Conservation (phyloP, 805 yeast species). For the Pichia pseudocactophila region DNA sequence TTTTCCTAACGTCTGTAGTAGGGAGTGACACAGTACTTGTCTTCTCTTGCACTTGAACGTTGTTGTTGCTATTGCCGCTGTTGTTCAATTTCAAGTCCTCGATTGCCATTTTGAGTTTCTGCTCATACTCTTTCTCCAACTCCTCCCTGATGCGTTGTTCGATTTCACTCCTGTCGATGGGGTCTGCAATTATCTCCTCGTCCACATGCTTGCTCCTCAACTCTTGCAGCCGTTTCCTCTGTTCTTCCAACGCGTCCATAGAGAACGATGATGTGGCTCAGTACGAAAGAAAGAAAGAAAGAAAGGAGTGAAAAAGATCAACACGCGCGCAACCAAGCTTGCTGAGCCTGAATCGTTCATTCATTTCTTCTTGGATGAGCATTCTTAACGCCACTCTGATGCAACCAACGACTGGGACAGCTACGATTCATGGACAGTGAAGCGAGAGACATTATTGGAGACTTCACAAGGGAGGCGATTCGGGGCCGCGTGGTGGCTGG, state of each 20-base stretch:
- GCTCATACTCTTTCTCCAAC: slow-evolving; percentile 7
- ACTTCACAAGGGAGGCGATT: neutral
- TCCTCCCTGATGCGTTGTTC: slow-evolving; percentile 9
- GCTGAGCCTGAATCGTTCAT: no score
- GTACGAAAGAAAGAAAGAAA: no score
- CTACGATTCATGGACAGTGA: neutral
- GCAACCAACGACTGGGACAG: no score
- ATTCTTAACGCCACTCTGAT: no score
- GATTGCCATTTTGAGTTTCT: neutral
- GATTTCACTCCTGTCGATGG: neutral
- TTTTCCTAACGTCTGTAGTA: slow-evolving; percentile 1
- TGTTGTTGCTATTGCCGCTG: no score
- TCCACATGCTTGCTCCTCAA: slow-evolving; percentile 10
- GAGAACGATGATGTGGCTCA: neutral
- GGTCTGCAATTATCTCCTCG: slow-evolving; percentile 1
- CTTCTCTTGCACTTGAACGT: neutral
- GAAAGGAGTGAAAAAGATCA: no score
- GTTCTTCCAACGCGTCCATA: neutral
- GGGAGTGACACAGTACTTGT: slow-evolving; percentile 2
- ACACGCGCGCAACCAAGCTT: no score
- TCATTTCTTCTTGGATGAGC: no score
- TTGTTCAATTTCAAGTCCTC: neutral
- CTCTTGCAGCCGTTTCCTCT: slow-evolving; percentile 52
- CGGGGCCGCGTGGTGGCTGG: neutral
- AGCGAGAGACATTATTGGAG: neutral